Evolutionary conservation across 345 rosid species (phyloP).

Genomic region (Brassica carinata): DNA sequence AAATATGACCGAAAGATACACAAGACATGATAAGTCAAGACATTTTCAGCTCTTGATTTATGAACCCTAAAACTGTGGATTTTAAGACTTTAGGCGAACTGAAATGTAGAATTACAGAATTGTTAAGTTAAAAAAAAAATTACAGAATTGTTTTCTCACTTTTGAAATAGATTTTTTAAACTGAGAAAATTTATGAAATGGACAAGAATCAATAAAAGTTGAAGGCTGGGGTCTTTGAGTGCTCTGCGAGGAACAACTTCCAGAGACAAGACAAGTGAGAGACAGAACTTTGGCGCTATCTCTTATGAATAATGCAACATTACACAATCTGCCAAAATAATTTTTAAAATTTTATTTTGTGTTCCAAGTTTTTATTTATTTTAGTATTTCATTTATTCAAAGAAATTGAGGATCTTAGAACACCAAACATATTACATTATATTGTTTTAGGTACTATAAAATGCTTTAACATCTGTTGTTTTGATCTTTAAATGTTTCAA

Average conservation of each 20-base stretch:
- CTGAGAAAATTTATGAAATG: constrained; percentile 22
- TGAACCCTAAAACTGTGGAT: constrained; percentile 2
- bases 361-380: background rate
- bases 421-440: background rate
- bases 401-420: constrained; percentile 9
- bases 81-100: constrained; percentile 6
- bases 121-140: too few relatives aligned
- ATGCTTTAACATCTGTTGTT: constrained; percentile 17
- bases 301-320: constrained; percentile 39
- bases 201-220: constrained; percentile 34
- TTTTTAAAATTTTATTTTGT: background rate
- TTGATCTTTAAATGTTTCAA: constrained; percentile 17
- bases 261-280: constrained; percentile 46
- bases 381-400: background rate
- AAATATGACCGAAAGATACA: background rate
- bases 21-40: background rate
- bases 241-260: constrained; percentile 35
- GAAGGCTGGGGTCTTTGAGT: constrained; percentile 35
- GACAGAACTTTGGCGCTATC: constrained; percentile 39
- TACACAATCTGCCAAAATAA: constrained; percentile 23
- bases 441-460: constrained; percentile 14
- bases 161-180: background rate
- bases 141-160: constrained; percentile 12
- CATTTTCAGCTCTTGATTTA: constrained; percentile 5
- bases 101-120: constrained; percentile 7